Conservation (phyloP, 1,139 yeast genomes). For the Lodderomyces parapsilosis region DNA sequence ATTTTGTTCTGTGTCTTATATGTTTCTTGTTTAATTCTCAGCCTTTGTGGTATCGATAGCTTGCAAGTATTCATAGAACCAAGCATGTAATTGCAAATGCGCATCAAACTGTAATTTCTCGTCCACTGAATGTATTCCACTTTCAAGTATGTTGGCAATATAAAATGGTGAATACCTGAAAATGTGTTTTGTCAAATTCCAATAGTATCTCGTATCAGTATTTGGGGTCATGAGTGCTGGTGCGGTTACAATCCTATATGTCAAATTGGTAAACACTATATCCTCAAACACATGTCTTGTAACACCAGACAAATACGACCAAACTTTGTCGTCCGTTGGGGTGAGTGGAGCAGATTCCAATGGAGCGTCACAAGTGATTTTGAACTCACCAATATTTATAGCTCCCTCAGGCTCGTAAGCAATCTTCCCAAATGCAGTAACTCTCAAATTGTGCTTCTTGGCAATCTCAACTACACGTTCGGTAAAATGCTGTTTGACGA, state of each 20-base stretch:
- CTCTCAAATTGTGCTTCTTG: slow-evolving; percentile 25
- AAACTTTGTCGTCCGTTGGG: slow-evolving; percentile 36
- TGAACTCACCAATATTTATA: slow-evolving; percentile 25
- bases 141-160: slow-evolving; percentile 18
- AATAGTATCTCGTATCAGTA: slow-evolving; percentile 80
- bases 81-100: slow-evolving; percentile 43
- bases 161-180: slow-evolving; percentile 58
- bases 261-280: slow-evolving; percentile 32
- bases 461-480: slow-evolving; percentile 26
- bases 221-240: slow-evolving; percentile 77
- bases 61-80: slow-evolving; percentile 33
- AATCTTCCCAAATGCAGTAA: slow-evolving; percentile 22
- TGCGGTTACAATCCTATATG: slow-evolving; percentile 50
- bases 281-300: slow-evolving; percentile 47
- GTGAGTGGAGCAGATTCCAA: slow-evolving; percentile 39
- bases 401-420: slow-evolving; percentile 15
- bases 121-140: slow-evolving; percentile 40
- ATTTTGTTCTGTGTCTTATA: not conserved
- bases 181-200: slow-evolving; percentile 71
- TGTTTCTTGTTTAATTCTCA: slow-evolving; percentile 1
- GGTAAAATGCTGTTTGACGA: slow-evolving; percentile 23
- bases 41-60: slow-evolving; percentile 24
- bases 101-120: slow-evolving; percentile 35
- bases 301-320: slow-evolving; percentile 42
- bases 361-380: slow-evolving; percentile 16